Evolutionary conservation across 2,329 filamentous ascomycete species (phyloP).

Genomic region (Fusarium temperatum): DNA sequence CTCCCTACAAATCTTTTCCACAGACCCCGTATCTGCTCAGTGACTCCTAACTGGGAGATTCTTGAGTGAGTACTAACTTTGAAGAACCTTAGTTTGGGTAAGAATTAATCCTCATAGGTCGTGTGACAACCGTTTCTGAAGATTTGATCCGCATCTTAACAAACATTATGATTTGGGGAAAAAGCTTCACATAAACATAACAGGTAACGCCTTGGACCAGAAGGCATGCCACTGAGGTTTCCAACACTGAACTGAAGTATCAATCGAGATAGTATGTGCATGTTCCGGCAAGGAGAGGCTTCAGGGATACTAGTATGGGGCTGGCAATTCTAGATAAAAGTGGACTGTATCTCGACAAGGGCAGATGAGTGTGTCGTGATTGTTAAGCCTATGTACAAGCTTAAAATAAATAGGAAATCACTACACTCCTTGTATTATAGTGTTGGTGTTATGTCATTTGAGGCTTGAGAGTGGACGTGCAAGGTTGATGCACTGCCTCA

Average conservation of each 20-base stretch:
- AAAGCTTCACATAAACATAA: not conserved
- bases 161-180: not conserved
- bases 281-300: not conserved
- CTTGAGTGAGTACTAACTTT: not conserved
- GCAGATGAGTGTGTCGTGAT: not conserved
- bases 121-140: not conserved
- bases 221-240: not conserved
- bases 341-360: not conserved
- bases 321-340: not conserved
- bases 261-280: not conserved
- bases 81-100: not conserved
- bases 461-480: not conserved
- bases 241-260: not conserved
- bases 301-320: not conserved
- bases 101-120: not conserved
- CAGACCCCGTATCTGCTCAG: too few relatives aligned
- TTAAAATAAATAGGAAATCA: not conserved
- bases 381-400: not conserved
- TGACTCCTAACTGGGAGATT: not conserved
- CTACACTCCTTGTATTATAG: not conserved
- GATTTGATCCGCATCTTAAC: not conserved
- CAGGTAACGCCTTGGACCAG: not conserved
- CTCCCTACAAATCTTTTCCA: too few relatives aligned
- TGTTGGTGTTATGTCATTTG: not conserved
- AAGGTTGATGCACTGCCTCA: conserved; percentile 23